Conservation (phyloP, 2,329 filamentous ascomycete genomes). For the Aspergillus melleus region DNA sequence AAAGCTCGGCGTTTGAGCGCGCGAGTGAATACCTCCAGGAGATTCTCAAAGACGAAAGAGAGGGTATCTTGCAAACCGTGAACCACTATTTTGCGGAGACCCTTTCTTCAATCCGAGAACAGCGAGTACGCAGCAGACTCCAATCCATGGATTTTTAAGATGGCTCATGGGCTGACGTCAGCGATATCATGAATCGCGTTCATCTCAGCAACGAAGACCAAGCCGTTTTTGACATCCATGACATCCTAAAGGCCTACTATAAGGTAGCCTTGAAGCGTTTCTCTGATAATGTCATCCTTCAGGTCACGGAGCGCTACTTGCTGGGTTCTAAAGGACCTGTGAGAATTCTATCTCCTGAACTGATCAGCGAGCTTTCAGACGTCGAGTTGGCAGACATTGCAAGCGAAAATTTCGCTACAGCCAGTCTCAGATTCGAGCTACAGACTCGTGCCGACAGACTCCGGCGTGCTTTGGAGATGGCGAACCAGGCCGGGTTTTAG, state of each 20-base stretch:
- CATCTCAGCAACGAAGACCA: conserved; percentile 41
- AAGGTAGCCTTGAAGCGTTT: conserved; percentile 62
- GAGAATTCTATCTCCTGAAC: conserved; percentile 51
- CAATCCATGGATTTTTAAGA: conserved; percentile 3
- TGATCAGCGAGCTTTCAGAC: conserved; percentile 51
- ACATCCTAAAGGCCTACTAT: conserved; percentile 63
- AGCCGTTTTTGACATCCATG: conserved; percentile 56
- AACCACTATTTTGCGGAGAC: conserved; percentile 54
- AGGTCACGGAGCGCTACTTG: conserved; percentile 57
- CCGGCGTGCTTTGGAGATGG: conserved; percentile 34
- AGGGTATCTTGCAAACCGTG: conserved; percentile 48
- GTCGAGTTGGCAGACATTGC: conserved; percentile 58
- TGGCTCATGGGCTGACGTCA: no score
- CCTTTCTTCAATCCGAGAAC: conserved; percentile 24
- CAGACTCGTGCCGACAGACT: conserved; percentile 26
- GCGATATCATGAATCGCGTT: conserved; percentile 12
- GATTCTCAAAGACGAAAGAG: conserved; percentile 52
- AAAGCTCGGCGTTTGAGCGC: neutral
- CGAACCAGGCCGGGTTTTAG: conserved; percentile 5
- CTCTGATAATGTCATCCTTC: conserved; percentile 60
- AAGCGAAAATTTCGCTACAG: conserved; percentile 52
- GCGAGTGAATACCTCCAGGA: neutral
- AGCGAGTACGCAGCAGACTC: conserved; percentile 12
- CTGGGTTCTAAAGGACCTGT: conserved; percentile 55
- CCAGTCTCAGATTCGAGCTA: conserved; percentile 47